Conservation (phyloP, 1,284 basidiomycete species). For the Irpex lacteus region DNA sequence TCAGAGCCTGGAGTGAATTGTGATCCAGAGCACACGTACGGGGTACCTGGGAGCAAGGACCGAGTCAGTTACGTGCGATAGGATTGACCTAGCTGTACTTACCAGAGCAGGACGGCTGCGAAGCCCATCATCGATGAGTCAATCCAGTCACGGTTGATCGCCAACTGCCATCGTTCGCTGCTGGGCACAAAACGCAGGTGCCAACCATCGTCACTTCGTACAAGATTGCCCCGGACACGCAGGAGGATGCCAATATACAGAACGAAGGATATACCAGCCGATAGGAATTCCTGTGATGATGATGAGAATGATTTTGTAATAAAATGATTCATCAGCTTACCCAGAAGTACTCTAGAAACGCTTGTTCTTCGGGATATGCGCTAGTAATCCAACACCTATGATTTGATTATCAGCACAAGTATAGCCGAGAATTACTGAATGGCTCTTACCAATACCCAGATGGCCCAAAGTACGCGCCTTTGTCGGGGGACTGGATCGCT, state of each 20-base stretch:
- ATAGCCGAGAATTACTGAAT: neutral
- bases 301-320: neutral
- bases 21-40: slow-evolving; percentile 6
- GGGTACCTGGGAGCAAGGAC: slow-evolving; percentile 16
- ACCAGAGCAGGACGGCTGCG: slow-evolving; percentile 35
- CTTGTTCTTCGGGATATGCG: slow-evolving; percentile 38
- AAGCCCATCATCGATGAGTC: slow-evolving; percentile 34
- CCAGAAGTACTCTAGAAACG: slow-evolving; percentile 44
- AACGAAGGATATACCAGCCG: slow-evolving; percentile 31
- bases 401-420: neutral
- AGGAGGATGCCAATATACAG: slow-evolving; percentile 36
- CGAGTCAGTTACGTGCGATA: neutral
- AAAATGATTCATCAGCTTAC: slow-evolving; percentile 20
- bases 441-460: slow-evolving; percentile 38
- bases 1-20: no score
- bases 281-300: slow-evolving; percentile 31
- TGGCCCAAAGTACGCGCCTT: slow-evolving; percentile 42
- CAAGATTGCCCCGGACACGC: slow-evolving; percentile 39
- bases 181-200: slow-evolving; percentile 30
- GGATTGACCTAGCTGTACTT: neutral
- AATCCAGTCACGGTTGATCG: slow-evolving; percentile 32
- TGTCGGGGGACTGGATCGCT: slow-evolving; percentile 29
- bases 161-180: slow-evolving; percentile 34
- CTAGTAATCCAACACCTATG: slow-evolving; percentile 47
- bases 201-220: slow-evolving; percentile 30